These are phyloP conservation scores for Phylloporus sp. DNA, from an alignment of 768 basidiomycete species.

Conservation along the genomic window DNA sequence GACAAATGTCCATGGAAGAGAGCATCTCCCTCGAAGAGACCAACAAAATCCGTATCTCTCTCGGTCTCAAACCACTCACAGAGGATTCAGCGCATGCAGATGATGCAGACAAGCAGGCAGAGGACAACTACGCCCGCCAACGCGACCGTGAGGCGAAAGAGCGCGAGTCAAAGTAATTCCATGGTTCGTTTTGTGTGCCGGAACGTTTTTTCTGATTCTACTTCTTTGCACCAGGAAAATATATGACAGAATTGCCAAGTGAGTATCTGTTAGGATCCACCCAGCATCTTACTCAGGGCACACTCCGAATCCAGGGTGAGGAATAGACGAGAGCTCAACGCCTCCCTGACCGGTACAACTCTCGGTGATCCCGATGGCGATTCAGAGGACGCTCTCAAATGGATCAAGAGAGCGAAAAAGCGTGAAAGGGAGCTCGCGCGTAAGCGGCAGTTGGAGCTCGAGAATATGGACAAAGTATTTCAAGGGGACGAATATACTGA, in stretches of 20 bases:
- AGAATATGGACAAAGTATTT: slow-evolving; percentile 74
- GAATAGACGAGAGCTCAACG: slow-evolving; percentile 89
- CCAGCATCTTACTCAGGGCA: slow-evolving; percentile 36
- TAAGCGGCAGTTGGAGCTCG: slow-evolving; percentile 77
- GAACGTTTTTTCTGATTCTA: slow-evolving; percentile 17
- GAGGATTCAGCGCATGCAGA: slow-evolving; percentile 70
- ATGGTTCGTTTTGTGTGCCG: slow-evolving; percentile 16
- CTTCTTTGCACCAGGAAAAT: slow-evolving; percentile 48
- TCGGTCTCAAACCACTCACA: slow-evolving; percentile 90
- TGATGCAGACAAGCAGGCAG: slow-evolving; percentile 78
- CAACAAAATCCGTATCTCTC: slow-evolving; percentile 89
- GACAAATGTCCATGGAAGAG: slow-evolving; percentile 69
- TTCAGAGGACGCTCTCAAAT: slow-evolving; percentile 75
- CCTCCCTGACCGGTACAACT: slow-evolving; percentile 87
- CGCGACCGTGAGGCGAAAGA: slow-evolving; percentile 67
- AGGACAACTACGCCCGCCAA: slow-evolving; percentile 75
- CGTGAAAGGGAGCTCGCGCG: slow-evolving; percentile 82
- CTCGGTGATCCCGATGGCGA: slow-evolving; percentile 83
- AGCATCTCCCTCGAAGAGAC: slow-evolving; percentile 92
- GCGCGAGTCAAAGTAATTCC: slow-evolving; percentile 69
- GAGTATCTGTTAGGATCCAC: slow-evolving; percentile 41
- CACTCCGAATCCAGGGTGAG: slow-evolving; percentile 66
- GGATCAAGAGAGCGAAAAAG: slow-evolving; percentile 91
- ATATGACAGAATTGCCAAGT: slow-evolving; percentile 81
- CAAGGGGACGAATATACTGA: slow-evolving; percentile 79